Conservation (phyloP, 176 grass and related monocot genomes). For the Coix lacrymajobi region DNA sequence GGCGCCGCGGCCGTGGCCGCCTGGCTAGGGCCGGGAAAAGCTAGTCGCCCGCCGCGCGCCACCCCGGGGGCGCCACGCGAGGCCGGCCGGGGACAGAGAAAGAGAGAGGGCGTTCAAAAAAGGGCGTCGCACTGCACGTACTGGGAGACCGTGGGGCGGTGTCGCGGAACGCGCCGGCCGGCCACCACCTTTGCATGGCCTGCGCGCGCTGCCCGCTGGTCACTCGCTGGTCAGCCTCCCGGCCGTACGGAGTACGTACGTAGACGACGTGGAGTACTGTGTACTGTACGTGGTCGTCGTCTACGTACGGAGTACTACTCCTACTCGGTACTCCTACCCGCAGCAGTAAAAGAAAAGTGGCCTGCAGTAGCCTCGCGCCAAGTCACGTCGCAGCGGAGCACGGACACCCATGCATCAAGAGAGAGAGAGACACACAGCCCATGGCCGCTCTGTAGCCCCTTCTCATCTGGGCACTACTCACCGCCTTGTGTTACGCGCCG, state of each 20-base stretch:
- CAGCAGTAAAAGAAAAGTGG: neutral
- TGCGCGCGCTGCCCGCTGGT: neutral
- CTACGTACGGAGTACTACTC: neutral
- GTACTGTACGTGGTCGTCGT: no score
- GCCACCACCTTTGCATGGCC: neutral
- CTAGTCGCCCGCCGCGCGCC: neutral
- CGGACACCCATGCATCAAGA: neutral
- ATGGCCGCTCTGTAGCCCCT: neutral
- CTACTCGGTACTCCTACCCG: neutral
- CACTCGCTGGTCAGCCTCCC: neutral
- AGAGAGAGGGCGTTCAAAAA: slow-evolving; percentile 27
- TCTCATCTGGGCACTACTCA: slow-evolving; percentile 41
- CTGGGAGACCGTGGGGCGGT: slow-evolving; percentile 20
- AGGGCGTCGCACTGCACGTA: neutral
- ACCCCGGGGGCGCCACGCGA: neutral
- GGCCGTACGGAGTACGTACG: no score
- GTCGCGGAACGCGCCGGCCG: slow-evolving; percentile 11
- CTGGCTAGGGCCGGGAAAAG: neutral
- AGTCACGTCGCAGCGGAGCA: neutral
- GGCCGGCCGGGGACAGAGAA: neutral
- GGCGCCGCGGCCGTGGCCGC: neutral
- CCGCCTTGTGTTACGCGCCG: slow-evolving; percentile 16
- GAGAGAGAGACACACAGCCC: neutral
- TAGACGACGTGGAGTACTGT: neutral
- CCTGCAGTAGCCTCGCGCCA: neutral